Base-by-base conservation (phyloP, 352 stramenopile species). In the Phytophthora pinifolia region DNA sequence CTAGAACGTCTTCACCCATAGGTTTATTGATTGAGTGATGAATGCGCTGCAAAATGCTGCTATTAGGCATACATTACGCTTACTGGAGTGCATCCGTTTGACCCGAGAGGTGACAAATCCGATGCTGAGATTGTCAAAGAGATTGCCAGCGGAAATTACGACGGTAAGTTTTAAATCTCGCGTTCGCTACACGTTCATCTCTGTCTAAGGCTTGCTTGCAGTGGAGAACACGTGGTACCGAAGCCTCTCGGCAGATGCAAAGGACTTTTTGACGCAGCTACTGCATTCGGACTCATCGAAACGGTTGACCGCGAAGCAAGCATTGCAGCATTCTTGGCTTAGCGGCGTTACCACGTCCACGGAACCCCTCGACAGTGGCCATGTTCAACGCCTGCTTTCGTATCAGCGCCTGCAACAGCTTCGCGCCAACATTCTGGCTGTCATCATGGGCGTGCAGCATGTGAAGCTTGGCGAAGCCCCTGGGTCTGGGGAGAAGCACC, bases 11-110 rank as follows among this genome's bases (percentile, higher is more conserved):
- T 22, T 50, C 5, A 33, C 22, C 22, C 22, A 6, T 27, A 27
- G 4, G 31, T 20, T 38, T 10, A 43, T 17, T 17, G n/a, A 27
- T 27, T 27, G 3, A 27, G 1, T 27, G 22, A 27, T 27, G 22
- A 27, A 27, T 20, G 36, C 36, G 9, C 10, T 43, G 31, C 17
- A 3, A 25, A 3, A 34, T 41, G 10, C 7, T 33, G 17, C 35
- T 33, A 14, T 3, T 30, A 89, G 76, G 66, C 74, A 1, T 92
- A 92, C 49, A 92, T 90, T 32, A 75, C 82, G 1, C 65, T 92
- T 14, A 90, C 79, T 1, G 82, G 82, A 20, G 75, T 92, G 8
- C 79, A 90, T 36, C 82, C 82, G 1, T 92, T 90, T 50, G 82
- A 92, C 35, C 76, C 79, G 36, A 83, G 76, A 49, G 79, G 82